Base-by-base conservation (phyloP, 495 filamentous ascomycete genomes). In the Penicillium angulare region DNA sequence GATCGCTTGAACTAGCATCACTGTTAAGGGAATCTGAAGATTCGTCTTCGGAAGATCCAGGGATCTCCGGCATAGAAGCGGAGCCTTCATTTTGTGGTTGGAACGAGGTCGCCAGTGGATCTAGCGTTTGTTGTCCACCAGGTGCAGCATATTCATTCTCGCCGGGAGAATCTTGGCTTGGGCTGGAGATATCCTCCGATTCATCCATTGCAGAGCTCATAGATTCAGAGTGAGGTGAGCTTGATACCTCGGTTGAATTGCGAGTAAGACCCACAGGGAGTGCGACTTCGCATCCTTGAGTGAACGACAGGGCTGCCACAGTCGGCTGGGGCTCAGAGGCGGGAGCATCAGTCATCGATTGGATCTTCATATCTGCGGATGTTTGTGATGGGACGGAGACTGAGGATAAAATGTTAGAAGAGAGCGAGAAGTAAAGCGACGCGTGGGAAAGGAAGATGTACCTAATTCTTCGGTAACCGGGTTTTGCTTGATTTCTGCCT, bases 171-270 rank as follows among this genome's bases (percentile, higher is more conserved):
- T 13, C 22, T 32, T 49, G n/a, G 24, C 24, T 33, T 20, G 39
- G 15, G 8, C 38, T 32, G 18, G 18, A 26, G 26, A 56, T 57
- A 39, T 67, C 64, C n/a, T 40, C 56, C 38, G 72, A 74, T 47
- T 73, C 71, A 35, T 73, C 66, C 73, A 75, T 69, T 16, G 71
- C 65, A 5, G 73, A 75, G 6, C 72, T 68, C 7, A 55, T 52
- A 34, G 68, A 68, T 7, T 68, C 67, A 32, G 65, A 59, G 7
- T 48, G 39, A 12, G 62, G 60, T 21, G 48, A 27, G 7, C 21
- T 26, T 24, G 39, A 15, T 49, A n/a, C 15, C 24, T 12, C 5
- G 27, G 27, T 31, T 31, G 5, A 12, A 31, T 31, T 31, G 8
- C 27, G 27, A 31, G 8, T 31, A 1, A 31, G 27, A 31, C 5